Base-by-base conservation (phyloP, 1,284 basidiomycete species). In the Fistulinella cinereoalba region DNA sequence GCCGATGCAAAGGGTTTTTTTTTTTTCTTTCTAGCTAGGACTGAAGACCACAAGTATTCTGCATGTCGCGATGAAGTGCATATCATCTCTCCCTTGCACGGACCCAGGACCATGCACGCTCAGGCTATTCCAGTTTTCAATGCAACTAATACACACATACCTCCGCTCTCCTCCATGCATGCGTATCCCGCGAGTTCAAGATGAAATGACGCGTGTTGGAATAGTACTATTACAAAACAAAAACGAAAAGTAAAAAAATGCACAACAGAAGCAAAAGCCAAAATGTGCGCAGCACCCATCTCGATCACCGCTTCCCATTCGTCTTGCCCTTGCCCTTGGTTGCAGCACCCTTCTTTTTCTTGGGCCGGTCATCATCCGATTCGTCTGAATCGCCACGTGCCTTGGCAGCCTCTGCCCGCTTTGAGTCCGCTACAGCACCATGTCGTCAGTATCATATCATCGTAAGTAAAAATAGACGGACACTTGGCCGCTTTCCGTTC, bases 401-500 rank as follows among this genome's bases (percentile, higher is more conserved):
- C 54, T 72, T 71, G 34, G 67, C 74, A 41, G 74, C 75, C 0
- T 69, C 77, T 38, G 60, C 58, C 43, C 79, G 79, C 63, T 85
- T 87, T 58, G 77, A 79, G 63, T 90, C 88, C 41, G 85, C 85
- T 88, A 53, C 13, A 3, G 33, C 21, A 33, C 18, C n/a, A 34
- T 10, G 31, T 49, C 46, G 51, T 36, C 12, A 39, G 31, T 13
- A 29, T 39, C 15, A 33, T 34, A 37, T 16, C 6, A 10, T 27
- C 36, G 9, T n/a, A n/a, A 4, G 22, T 9, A 12, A 23, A 27
- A 25, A 7, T 15, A 13, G 34, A 44, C 68, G 31, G 31, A 90
- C 87, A 85, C 74, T 85, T 86, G 13, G 88, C 86, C 12, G 92
- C 90, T 65, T 96, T 96, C 39, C 83, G 77, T 70, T 98, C 95